Evolutionary conservation across 129 eudicot genomes (phyloP).

Genomic region (Flaveria robusta): DNA sequence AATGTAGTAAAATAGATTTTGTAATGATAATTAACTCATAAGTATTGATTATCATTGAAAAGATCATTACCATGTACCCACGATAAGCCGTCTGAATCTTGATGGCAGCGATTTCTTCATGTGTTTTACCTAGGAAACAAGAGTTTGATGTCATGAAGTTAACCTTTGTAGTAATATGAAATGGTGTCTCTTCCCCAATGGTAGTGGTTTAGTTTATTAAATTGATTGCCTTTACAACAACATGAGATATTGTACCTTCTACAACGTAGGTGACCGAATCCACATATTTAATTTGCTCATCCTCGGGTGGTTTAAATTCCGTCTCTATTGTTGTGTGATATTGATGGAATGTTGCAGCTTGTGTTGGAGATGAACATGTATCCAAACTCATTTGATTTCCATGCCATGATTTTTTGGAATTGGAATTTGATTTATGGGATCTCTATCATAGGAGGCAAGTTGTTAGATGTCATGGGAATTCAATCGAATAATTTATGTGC

Average conservation of each 20-base stretch:
- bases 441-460: slow-evolving; percentile 35
- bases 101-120: slow-evolving; percentile 54
- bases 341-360: slow-evolving; percentile 35
- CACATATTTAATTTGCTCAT: slow-evolving; percentile 51
- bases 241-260: slow-evolving; percentile 24
- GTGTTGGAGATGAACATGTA: slow-evolving; percentile 24
- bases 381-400: slow-evolving; percentile 48
- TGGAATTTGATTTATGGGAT: slow-evolving; percentile 48
- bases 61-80: slow-evolving; percentile 53
- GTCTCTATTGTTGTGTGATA: slow-evolving; percentile 35
- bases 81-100: slow-evolving; percentile 63
- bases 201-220: slow-evolving; percentile 42
- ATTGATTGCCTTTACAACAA: background rate
- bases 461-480: background rate
- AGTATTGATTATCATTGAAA: background rate
- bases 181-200: slow-evolving; percentile 42
- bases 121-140: slow-evolving; percentile 43
- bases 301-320: slow-evolving; percentile 37
- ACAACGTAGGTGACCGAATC: slow-evolving; percentile 45
- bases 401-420: slow-evolving; percentile 38
- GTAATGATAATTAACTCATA: too few relatives aligned
- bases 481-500: background rate
- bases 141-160: slow-evolving; percentile 38
- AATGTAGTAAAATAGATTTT: too few relatives aligned
- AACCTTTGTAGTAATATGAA: slow-evolving; percentile 44